Evolutionary conservation across 805 yeast genomes (phyloP).

Genomic region (Hanseniaspora meyeri): DNA sequence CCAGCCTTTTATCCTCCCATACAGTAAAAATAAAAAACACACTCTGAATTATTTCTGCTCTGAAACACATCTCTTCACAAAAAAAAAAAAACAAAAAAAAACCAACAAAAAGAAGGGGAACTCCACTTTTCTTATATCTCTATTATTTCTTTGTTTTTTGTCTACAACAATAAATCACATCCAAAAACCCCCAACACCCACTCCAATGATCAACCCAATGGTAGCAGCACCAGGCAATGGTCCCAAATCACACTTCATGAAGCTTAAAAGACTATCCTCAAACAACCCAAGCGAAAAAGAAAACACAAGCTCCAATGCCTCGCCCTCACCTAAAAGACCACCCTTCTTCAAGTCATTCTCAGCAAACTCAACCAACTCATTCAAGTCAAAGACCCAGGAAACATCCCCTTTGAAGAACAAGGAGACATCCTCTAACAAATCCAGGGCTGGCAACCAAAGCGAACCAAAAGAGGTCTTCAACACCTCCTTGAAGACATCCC

Average conservation of each 20-base stretch:
- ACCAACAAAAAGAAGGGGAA: no score
- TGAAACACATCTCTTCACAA: no score
- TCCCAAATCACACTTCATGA: neutral
- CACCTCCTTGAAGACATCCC: constrained; percentile 57
- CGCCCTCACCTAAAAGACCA: constrained; percentile 11
- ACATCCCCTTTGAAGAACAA: neutral
- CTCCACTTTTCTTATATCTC: no score
- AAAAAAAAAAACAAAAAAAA: no score
- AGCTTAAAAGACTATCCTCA: neutral
- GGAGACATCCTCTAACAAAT: neutral
- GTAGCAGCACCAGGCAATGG: neutral
- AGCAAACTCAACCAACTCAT: constrained; percentile 18
- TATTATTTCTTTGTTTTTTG: no score
- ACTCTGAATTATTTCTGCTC: no score
- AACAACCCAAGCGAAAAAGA: neutral
- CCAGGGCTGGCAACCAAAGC: constrained; percentile 8
- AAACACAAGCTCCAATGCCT: neutral
- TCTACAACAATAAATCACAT: no score
- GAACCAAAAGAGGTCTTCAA: constrained; percentile 51
- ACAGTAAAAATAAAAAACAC: no score
- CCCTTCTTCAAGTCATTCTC: constrained; percentile 27
- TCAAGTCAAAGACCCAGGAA: neutral
- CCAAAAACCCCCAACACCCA: no score
- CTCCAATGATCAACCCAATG: no score
- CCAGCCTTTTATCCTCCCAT: no score